These are phyloP conservation scores for Mycena metata DNA, from an alignment of 768 basidiomycete genomes.

Conservation along the genomic window DNA sequence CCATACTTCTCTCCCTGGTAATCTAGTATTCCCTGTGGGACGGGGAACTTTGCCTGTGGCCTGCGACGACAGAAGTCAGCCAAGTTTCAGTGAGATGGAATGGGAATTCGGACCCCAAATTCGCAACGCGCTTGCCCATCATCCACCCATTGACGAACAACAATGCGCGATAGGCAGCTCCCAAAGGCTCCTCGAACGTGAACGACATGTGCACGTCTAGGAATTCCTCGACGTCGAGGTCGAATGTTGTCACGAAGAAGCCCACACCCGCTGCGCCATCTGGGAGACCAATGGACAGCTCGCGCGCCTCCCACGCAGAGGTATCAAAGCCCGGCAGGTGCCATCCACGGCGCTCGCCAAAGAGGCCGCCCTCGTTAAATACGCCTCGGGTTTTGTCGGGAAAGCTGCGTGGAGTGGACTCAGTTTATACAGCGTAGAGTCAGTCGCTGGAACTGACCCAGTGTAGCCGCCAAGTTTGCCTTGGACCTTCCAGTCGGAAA, in stretches of 20 bases:
- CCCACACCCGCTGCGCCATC: constrained; percentile 75
- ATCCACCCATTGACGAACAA: constrained; percentile 92
- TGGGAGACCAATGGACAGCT: constrained; percentile 74
- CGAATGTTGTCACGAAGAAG: constrained; percentile 85
- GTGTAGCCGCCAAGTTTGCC: constrained; percentile 81
- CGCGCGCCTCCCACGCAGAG: constrained; percentile 69
- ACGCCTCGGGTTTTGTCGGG: constrained; percentile 79
- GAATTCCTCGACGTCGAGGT: constrained; percentile 67
- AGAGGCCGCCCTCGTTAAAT: constrained; percentile 80
- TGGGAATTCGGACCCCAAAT: constrained; percentile 66
- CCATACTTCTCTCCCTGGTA: constrained; percentile 77
- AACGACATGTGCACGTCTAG: constrained; percentile 82
- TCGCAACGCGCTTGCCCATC: constrained; percentile 83
- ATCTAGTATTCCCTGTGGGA: constrained; percentile 84
- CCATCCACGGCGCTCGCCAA: constrained; percentile 80
- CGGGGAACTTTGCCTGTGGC: constrained; percentile 86
- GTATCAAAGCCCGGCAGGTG: constrained; percentile 80
- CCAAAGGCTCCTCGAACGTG: constrained; percentile 70
- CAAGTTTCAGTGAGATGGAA: not conserved
- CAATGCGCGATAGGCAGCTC: constrained; percentile 79
- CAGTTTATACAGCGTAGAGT: not conserved
- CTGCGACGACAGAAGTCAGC: constrained; percentile 48
- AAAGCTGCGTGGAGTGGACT: constrained; percentile 60
- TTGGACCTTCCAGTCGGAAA: constrained; percentile 78
- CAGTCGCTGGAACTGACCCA: constrained; percentile 53